Conservation (phyloP, 345 rosid genomes). For the Diplotaxis tenuifolia region DNA sequence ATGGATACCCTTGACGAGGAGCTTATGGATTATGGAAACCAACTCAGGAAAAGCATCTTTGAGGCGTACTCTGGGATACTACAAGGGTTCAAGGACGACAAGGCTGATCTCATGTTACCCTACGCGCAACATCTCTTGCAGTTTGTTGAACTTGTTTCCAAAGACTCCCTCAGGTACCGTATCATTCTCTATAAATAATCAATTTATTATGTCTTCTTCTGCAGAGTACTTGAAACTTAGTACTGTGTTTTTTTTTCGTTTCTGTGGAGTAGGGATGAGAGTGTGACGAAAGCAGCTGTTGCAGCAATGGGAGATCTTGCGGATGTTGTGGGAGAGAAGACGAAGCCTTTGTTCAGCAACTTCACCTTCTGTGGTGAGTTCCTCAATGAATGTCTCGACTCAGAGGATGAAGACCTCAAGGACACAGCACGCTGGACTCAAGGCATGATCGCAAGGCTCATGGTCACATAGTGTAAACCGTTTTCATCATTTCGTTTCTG, state of each 20-base stretch:
- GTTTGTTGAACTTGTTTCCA: conserved; percentile 74
- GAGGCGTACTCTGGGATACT: conserved; percentile 95
- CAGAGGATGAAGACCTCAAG: conserved; percentile 84
- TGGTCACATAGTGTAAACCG: conserved; percentile 42
- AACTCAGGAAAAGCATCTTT: conserved; percentile 78
- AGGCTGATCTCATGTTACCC: conserved; percentile 76
- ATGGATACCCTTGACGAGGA: conserved; percentile 73
- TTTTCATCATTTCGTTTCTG: neutral
- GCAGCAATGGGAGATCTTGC: conserved; percentile 97
- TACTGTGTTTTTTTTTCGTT: neutral
- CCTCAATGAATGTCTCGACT: conserved; percentile 67
- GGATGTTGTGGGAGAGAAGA: conserved; percentile 74
- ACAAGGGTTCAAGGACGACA: conserved; percentile 82
- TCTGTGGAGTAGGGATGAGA: conserved; percentile 60
- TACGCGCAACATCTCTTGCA: conserved; percentile 80
- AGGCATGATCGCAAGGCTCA: conserved; percentile 76
- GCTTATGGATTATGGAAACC: conserved; percentile 77
- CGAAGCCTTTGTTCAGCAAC: conserved; percentile 61
- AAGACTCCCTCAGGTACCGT: conserved; percentile 58
- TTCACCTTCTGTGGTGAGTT: conserved; percentile 58
- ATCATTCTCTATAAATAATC: neutral
- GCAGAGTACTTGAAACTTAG: neutral
- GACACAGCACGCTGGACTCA: conserved; percentile 87
- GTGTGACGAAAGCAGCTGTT: conserved; percentile 81
- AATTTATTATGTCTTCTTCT: neutral